Percentiles rank a stretch among this genome's conserved stretches.
Conservation (phyloP, 2,329 filamentous ascomycete genomes). For the Calonectria henricotiae region DNA sequence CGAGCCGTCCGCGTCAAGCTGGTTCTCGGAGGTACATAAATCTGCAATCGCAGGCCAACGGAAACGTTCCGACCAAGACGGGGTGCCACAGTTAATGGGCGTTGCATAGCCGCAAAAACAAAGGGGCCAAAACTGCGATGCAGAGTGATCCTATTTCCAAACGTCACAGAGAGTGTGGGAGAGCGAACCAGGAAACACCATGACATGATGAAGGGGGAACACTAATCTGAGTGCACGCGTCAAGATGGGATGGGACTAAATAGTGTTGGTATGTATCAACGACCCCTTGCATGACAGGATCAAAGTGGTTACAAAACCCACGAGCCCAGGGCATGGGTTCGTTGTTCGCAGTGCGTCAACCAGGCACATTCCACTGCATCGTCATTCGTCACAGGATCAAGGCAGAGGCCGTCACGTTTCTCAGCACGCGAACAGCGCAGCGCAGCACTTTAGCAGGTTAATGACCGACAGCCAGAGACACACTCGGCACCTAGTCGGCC, state of each 20-base stretch:
- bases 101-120: not conserved
- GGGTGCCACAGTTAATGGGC: not conserved
- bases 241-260: not conserved
- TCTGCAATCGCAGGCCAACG: not conserved
- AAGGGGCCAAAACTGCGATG: not conserved
- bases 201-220: not conserved
- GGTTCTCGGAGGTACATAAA: not conserved
- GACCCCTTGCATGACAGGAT: conserved; percentile 15
- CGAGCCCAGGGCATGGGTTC: conserved; percentile 19
- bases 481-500: not conserved
- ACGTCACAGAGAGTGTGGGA: not conserved
- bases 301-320: not conserved
- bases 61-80: conserved; percentile 17
- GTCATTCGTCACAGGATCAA: conserved; percentile 8
- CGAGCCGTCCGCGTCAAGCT: conserved; percentile 13
- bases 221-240: conserved; percentile 16
- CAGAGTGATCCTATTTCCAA: not conserved
- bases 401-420: not conserved
- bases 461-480: conserved; percentile 9
- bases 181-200: conserved; percentile 2
- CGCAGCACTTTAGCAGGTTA: conserved; percentile 9
- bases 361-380: conserved; percentile 3
- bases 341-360: conserved; percentile 1
- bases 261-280: not conserved
- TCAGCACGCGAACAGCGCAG: conserved; percentile 6